Percentiles rank a stretch among this genome's conserved stretches.
Conservation (phyloP, 306 rosid species). For the Carpinus fangiana region DNA sequence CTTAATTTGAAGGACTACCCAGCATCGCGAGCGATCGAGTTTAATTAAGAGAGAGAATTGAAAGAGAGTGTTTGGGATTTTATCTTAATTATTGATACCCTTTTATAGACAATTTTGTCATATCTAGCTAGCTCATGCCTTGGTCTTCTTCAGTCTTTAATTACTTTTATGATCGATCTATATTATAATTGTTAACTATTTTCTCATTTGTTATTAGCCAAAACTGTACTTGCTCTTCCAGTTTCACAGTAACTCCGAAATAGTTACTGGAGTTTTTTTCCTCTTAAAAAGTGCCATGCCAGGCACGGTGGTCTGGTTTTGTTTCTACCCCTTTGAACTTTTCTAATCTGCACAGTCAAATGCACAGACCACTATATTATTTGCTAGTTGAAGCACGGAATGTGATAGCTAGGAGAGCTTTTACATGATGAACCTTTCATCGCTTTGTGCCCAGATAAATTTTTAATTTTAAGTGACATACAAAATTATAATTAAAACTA, state of each 20-base stretch:
- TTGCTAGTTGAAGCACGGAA: constrained; percentile 4
- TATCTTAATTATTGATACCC: neutral
- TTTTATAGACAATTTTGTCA: constrained; percentile 24
- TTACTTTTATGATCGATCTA: neutral
- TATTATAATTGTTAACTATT: neutral
- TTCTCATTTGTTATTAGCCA: constrained; percentile 9
- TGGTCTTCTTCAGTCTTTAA: neutral
- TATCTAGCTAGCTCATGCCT: constrained; percentile 5
- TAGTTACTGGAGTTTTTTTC: constrained; percentile 24
- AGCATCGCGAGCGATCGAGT: neutral
- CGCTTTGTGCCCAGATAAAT: neutral
- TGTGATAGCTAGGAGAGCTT: neutral
- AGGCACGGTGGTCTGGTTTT: constrained; percentile 16
- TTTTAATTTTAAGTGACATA: neutral
- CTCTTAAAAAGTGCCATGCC: constrained; percentile 11
- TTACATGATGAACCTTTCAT: neutral
- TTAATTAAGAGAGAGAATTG: neutral
- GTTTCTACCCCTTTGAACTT: constrained; percentile 11
- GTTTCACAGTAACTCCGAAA: constrained; percentile 25
- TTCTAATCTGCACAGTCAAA: constrained; percentile 4
- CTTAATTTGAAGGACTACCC: constrained; percentile 20
- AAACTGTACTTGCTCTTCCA: constrained; percentile 23
- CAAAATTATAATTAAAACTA: too few relatives aligned
- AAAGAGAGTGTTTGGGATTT: constrained; percentile 11
- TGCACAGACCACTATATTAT: neutral